Conservation (phyloP, 352 stramenopile genomes). For the Globisporangium polare region DNA sequence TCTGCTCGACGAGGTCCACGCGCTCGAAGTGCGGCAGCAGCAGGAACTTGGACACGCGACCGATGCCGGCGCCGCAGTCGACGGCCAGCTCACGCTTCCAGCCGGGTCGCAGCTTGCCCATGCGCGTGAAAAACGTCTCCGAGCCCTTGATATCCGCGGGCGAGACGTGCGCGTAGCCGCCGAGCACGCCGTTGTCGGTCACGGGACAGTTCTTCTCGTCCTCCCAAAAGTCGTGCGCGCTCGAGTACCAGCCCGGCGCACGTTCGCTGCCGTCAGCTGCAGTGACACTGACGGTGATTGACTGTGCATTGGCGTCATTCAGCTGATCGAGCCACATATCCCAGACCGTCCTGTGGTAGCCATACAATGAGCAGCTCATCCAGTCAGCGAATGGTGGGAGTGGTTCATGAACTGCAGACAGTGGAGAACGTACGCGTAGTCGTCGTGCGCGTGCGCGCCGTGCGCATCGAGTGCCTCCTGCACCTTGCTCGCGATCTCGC, state of each 20-base stretch:
- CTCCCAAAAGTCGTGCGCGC: conserved; percentile 77
- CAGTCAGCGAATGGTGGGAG: background rate
- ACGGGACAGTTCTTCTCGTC: conserved; percentile 90
- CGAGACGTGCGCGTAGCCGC: conserved; percentile 86
- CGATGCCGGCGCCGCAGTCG: conserved; percentile 92
- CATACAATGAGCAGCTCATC: background rate
- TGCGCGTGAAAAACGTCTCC: conserved; percentile 44
- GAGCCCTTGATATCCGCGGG: conserved; percentile 79
- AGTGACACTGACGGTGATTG: too few species aligned
- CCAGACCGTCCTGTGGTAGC: conserved; percentile 43
- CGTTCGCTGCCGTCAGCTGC: conserved; percentile 5
- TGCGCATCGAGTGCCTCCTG: conserved; percentile 62
- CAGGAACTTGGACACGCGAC: conserved; percentile 93
- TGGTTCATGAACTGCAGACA: too few species aligned
- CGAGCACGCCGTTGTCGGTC: conserved; percentile 93
- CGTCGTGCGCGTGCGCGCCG: conserved; percentile 37
- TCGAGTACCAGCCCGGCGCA: conserved; percentile 61
- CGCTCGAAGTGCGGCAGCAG: conserved; percentile 84
- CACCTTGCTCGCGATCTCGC: conserved; percentile 40
- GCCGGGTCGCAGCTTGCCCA: conserved; percentile 38
- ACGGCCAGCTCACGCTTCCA: conserved; percentile 44
- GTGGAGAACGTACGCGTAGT: conserved; percentile 67
- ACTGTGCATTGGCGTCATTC: conserved; percentile 25
- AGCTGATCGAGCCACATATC: conserved; percentile 75
- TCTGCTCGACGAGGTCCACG: conserved; percentile 95